These are phyloP conservation scores for Pleurotus salmoneostramineus DNA, from an alignment of 768 basidiomycete species.

Conservation along the genomic window DNA sequence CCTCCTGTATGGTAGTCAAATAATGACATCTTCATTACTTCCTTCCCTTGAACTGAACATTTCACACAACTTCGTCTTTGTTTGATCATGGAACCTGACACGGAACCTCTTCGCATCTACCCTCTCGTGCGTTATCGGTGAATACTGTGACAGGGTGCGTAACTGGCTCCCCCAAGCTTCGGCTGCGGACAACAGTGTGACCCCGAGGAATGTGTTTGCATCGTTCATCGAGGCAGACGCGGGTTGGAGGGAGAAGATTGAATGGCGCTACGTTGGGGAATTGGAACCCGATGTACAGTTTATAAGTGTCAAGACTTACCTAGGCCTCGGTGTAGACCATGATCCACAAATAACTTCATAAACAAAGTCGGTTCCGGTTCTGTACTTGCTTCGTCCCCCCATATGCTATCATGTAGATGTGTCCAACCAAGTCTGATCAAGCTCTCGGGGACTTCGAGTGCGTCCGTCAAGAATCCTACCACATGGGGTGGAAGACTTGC, in stretches of 20 bases:
- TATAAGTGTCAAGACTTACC: neutral
- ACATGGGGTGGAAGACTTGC: neutral
- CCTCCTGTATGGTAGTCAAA: too few species aligned
- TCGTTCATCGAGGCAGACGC: neutral
- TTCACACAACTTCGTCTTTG: too few species aligned
- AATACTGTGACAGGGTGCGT: neutral
- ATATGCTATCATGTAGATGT: neutral
- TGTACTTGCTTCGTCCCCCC: neutral
- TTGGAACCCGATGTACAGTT: neutral
- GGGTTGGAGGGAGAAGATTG: neutral
- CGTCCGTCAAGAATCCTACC: neutral
- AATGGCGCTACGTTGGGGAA: neutral
- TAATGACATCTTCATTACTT: too few species aligned
- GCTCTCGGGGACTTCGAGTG: neutral
- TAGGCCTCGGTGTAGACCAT: neutral
- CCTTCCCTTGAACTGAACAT: too few species aligned
- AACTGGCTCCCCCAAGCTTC: neutral
- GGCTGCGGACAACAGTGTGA: neutral
- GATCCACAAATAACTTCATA: neutral
- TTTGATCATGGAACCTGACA: too few species aligned
- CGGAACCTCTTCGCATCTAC: too few species aligned
- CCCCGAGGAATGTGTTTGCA: neutral
- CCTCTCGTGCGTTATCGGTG: neutral
- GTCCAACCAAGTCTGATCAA: neutral
- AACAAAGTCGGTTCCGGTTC: neutral